Evolutionary conservation across 768 basidiomycete species (phyloP).

Genomic region (Leccinum longicurvipes): DNA sequence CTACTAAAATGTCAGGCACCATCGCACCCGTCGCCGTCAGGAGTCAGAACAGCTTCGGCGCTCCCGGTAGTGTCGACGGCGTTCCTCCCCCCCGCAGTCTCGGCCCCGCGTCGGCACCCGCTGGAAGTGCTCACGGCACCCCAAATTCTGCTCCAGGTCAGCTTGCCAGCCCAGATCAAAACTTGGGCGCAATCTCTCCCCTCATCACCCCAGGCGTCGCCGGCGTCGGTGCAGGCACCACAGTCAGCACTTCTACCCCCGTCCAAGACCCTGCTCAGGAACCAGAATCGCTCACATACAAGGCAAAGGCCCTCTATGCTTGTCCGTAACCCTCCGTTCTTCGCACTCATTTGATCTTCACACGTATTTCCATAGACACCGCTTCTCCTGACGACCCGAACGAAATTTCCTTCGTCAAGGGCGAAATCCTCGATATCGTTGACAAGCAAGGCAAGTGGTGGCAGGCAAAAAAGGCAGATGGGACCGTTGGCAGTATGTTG

Average conservation of each 20-base stretch:
- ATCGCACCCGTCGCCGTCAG: conserved; percentile 41
- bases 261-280: conserved; percentile 29
- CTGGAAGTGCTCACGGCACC: conserved; percentile 57
- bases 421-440: conserved; percentile 87
- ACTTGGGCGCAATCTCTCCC: conserved; percentile 55
- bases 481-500: conserved; percentile 70
- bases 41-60: conserved; percentile 44
- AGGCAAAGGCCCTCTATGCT: conserved; percentile 85
- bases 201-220: conserved; percentile 62
- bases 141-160: conserved; percentile 33
- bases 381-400: conserved; percentile 96
- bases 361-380: conserved; percentile 54
- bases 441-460: conserved; percentile 96
- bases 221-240: conserved; percentile 56
- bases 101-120: conserved; percentile 41
- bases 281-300: conserved; percentile 57
- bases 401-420: conserved; percentile 91
- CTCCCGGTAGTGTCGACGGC: conserved; percentile 43
- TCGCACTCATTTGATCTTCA: conserved; percentile 19
- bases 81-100: conserved; percentile 49
- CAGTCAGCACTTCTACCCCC: conserved; percentile 20
- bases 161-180: conserved; percentile 43
- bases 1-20: conserved; percentile 47
- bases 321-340: conserved; percentile 50
- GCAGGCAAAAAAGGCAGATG: conserved; percentile 82